Conservation (phyloP, 352 stramenopile species). For the Globisporangium perplexum region DNA sequence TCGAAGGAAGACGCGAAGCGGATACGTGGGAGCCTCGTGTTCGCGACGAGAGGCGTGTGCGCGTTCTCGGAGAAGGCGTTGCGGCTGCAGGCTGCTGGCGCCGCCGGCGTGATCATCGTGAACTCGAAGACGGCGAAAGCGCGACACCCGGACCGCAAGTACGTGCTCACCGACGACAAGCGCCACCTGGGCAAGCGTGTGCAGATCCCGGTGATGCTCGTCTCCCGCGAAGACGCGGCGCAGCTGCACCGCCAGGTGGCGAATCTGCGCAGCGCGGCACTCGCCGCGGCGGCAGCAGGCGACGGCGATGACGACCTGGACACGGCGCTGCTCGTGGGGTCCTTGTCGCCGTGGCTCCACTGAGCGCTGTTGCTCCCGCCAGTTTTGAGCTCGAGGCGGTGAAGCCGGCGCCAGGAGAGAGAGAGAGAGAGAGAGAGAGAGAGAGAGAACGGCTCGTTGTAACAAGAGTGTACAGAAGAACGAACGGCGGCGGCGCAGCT, state of each 20-base stretch:
- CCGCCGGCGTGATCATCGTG: conserved; percentile 54
- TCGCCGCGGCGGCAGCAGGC: neutral
- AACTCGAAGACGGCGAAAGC: conserved; percentile 50
- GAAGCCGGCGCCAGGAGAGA: neutral
- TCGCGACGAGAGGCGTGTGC: conserved; percentile 65
- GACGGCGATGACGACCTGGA: conserved; percentile 6
- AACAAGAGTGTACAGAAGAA: conserved; percentile 3
- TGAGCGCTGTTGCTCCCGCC: conserved; percentile 9
- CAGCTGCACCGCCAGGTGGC: conserved; percentile 35
- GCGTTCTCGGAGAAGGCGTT: conserved; percentile 77
- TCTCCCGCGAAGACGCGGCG: conserved; percentile 42
- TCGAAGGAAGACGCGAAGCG: conserved; percentile 5
- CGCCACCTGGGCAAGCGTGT: conserved; percentile 33
- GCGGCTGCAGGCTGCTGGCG: conserved; percentile 51
- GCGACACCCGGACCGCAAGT: conserved; percentile 43
- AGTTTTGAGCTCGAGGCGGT: conserved; percentile 6
- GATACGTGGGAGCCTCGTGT: conserved; percentile 55
- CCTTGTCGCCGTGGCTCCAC: conserved; percentile 61
- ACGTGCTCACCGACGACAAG: conserved; percentile 58
- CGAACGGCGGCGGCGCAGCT: neutral
- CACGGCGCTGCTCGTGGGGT: conserved; percentile 24
- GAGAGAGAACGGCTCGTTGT: conserved; percentile 1
- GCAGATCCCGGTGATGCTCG: conserved; percentile 65
- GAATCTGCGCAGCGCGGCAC: conserved; percentile 3
- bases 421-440: neutral